phyloP scores from a whole-genome alignment of 202 grass and related monocot species.

The Dendrocalamus latiflorus region DNA sequence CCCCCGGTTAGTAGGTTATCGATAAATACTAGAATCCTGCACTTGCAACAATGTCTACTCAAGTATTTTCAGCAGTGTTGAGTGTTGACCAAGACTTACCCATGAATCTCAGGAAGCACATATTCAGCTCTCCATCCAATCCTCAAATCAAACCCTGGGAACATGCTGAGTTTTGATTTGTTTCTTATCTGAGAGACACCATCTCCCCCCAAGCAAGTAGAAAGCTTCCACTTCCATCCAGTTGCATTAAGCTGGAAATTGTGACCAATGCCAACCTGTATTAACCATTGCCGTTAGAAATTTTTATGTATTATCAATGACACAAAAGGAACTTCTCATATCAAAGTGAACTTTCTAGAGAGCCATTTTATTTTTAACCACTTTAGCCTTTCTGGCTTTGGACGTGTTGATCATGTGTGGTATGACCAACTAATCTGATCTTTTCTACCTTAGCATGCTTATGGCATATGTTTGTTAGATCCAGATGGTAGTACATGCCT shows the following conservation, averaged over 20 bases:
- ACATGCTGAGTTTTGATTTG: conserved; percentile 76
- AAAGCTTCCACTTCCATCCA: conserved; percentile 96
- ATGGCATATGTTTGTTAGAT: not conserved
- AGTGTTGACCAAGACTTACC: conserved; percentile 38
- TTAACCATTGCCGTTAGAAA: not conserved
- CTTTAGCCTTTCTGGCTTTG: not conserved
- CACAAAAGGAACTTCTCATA: not conserved
- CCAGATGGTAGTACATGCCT: not conserved
- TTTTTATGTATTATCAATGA: not conserved
- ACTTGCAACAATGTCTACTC: not conserved
- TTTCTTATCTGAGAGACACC: conserved; percentile 90
- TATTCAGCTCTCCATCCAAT: conserved; percentile 95
- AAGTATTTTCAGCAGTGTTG: not conserved
- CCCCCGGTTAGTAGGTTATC: not conserved
- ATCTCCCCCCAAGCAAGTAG: conserved; percentile 85
- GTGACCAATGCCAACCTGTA: conserved; percentile 83
- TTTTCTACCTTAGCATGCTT: not conserved
- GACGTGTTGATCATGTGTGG: not conserved
- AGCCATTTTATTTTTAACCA: not conserved
- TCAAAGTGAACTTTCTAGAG: not conserved
- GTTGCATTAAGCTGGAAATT: conserved; percentile 75
- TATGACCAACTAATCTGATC: not conserved
- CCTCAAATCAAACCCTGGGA: conserved; percentile 89
- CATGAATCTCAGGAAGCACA: conserved; percentile 86
- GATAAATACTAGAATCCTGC: not conserved